These are phyloP conservation scores for Baffinella frigidus DNA, from an alignment of 208 protist species.

Conservation along the genomic window DNA sequence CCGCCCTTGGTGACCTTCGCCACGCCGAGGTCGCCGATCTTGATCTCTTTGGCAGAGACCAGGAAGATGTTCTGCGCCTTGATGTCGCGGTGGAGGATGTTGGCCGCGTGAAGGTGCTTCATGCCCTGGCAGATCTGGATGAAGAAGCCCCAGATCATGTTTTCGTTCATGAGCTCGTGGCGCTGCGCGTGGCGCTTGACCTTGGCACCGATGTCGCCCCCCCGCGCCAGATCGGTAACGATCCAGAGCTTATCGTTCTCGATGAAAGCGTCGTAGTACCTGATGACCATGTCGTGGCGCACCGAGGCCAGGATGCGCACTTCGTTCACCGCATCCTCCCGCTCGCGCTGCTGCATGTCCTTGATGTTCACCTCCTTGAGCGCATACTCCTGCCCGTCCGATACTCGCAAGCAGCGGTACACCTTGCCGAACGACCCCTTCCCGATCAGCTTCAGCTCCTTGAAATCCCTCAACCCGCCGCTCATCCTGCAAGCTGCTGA, in stretches of 20 bases:
- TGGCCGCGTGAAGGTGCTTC: constrained; percentile 52
- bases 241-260: constrained; percentile 72
- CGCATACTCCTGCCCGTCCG: constrained; percentile 65
- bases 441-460: constrained; percentile 61
- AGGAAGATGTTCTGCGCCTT: constrained; percentile 73
- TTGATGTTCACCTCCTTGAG: constrained; percentile 67
- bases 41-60: constrained; percentile 21
- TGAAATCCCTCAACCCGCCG: constrained; percentile 28
- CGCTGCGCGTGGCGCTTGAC: constrained; percentile 27
- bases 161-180: constrained; percentile 53
- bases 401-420: neutral
- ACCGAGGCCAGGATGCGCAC: constrained; percentile 70
- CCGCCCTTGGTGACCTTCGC: constrained; percentile 63
- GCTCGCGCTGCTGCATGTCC: constrained; percentile 50
- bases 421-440: constrained; percentile 70
- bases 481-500: no score
- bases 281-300: constrained; percentile 66
- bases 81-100: constrained; percentile 69
- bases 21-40: constrained; percentile 73
- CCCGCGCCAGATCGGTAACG: constrained; percentile 68
- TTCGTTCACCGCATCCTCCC: constrained; percentile 73
- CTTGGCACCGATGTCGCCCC: constrained; percentile 66
- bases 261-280: constrained; percentile 72
- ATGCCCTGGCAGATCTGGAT: constrained; percentile 66
- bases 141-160: constrained; percentile 66